Evolutionary conservation across 331 rosid genomes (phyloP), one percentile per base, ranked within the genome.

Genomic region (Spiraea crenata): DNA sequence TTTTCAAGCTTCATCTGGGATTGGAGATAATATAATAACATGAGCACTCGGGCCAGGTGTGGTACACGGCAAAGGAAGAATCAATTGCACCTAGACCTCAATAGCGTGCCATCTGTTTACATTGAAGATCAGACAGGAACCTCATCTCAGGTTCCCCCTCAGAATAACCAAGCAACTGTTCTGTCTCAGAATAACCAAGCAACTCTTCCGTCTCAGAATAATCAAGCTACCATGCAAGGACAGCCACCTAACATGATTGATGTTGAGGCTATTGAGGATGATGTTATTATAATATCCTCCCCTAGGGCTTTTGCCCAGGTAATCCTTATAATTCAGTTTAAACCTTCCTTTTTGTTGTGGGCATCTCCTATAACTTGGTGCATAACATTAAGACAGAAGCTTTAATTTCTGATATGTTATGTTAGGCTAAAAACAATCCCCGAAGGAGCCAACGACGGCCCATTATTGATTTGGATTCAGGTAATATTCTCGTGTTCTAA

Each of bases 271-370:
- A 77, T 85, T 67, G 98, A 93, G 69, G 98, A 90, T 56, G 98
- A 90, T 87, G 88, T 88, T 65, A n/a, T 88, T 72, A 92, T 88
- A 67, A 92, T 84, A 82, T 88, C 96, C 51, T 76, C 89, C 34
- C 96, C 95, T 1, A 83, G 79, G 74, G 98, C 97, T 57, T 85
- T 93, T 85, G 91, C 90, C n/a, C 90, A 91, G 81, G 97, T 85
- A 81, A 66, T 61, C 62, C 34, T 74, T 46, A 41, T 15, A 62
- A 3, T 59, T 59, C 7, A 69, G 7, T 25, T 31, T 37, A 7
- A n/a, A 38, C 46, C 34, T 70, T 42, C 38, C 47, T 63, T 48
- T 42, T 75, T 45, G 46, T 58, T 38, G 65, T 75, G 20, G 40
- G 31, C 45, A 10, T 72, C 41, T 50, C 49, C 42, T 1, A 38